These are phyloP conservation scores for Alternaria sp. DNA, from an alignment of 2,329 filamentous ascomycete species.

Conservation along the genomic window DNA sequence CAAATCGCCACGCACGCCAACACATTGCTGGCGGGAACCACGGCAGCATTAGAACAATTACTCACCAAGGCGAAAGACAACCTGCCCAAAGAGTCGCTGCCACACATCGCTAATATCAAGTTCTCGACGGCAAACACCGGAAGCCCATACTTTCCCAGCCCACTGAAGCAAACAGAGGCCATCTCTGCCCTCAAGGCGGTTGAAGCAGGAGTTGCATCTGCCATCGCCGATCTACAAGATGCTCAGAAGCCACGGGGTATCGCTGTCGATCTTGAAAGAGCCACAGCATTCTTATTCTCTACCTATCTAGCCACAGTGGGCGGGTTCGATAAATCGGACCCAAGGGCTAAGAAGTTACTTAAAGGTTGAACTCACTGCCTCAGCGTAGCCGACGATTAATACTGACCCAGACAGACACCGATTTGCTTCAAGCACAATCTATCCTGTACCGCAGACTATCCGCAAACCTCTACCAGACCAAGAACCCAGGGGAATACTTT, in stretches of 20 bases:
- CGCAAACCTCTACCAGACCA: constrained; percentile 74
- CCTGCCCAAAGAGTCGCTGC: constrained; percentile 42
- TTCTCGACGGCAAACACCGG: constrained; percentile 49
- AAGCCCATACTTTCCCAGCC: constrained; percentile 51
- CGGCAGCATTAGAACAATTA: constrained; percentile 40
- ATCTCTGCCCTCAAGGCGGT: constrained; percentile 64
- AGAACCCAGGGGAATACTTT: constrained; percentile 70
- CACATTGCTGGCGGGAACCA: constrained; percentile 44
- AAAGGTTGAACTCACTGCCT: constrained; percentile 42
- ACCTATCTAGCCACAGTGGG: constrained; percentile 64
- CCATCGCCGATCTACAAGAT: constrained; percentile 63
- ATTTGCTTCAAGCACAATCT: constrained; percentile 73
- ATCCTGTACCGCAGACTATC: constrained; percentile 74
- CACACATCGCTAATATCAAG: constrained; percentile 36
- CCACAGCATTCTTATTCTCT: constrained; percentile 64
- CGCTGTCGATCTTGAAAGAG: constrained; percentile 60
- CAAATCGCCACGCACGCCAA: constrained; percentile 25
- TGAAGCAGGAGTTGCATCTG: constrained; percentile 66
- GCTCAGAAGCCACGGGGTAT: constrained; percentile 54
- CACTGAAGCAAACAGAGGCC: constrained; percentile 62
- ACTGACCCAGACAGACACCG: constrained; percentile 65
- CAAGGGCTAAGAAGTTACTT: constrained; percentile 56
- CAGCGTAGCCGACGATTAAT: neutral
- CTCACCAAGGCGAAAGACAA: constrained; percentile 41
- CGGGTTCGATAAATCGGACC: constrained; percentile 53